Percentiles rank a stretch among this genome's conserved stretches.
Conservation (phyloP, 2,329 filamentous ascomycete genomes). For the Stemphylium vesicarium region DNA sequence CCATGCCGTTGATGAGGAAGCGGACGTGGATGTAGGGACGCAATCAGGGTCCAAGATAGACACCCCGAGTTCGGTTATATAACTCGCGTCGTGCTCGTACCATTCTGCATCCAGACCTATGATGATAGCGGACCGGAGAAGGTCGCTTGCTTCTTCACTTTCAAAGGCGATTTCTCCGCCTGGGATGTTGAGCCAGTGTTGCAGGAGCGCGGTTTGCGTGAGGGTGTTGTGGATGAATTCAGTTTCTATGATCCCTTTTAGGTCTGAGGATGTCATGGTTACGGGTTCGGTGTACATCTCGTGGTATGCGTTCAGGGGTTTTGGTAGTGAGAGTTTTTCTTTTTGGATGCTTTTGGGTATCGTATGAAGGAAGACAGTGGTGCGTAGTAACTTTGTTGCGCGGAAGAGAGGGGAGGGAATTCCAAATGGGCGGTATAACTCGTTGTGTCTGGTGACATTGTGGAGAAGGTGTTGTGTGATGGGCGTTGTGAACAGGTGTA, state of each 20-base stretch:
- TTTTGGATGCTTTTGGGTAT: too few species aligned
- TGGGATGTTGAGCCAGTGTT: neutral
- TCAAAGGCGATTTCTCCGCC: neutral
- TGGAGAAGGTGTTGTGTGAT: neutral
- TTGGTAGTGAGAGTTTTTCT: neutral
- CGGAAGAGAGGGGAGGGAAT: neutral
- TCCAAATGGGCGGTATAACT: too few species aligned
- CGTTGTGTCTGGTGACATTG: neutral
- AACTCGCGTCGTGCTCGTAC: constrained; percentile 16
- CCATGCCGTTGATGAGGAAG: neutral
- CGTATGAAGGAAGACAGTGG: neutral
- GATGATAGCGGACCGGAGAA: constrained; percentile 17
- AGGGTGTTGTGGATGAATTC: neutral
- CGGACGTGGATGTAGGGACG: neutral
- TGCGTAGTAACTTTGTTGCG: neutral
- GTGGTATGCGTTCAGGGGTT: too few species aligned
- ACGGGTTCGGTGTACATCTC: neutral
- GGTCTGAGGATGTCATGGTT: neutral
- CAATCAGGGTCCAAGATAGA: constrained; percentile 16
- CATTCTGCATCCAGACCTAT: constrained; percentile 26
- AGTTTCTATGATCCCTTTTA: neutral
- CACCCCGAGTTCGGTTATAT: constrained; percentile 26
- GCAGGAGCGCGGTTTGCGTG: constrained; percentile 4
- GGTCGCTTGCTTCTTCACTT: neutral
- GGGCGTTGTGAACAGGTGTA: neutral